A percentile compares a stretch with the other conserved stretches of the same genome.
Evolutionary conservation across 2,329 filamentous ascomycete genomes (phyloP).

Genomic region (Huntiella omanensis): DNA sequence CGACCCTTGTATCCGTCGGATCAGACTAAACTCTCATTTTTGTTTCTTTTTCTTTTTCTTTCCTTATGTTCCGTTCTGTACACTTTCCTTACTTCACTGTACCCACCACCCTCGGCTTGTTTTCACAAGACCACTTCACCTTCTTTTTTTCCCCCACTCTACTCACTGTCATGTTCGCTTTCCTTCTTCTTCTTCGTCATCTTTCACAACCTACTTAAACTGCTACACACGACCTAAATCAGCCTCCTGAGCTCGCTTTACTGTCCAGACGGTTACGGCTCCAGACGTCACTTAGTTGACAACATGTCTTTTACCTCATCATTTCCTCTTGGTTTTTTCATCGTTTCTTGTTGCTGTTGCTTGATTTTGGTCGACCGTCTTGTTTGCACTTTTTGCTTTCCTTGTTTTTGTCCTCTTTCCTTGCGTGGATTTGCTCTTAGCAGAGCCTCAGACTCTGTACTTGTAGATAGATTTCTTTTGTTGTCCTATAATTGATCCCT

Average conservation of each 20-base stretch:
- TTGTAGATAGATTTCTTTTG: background rate
- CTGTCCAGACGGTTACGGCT: background rate
- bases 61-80: background rate
- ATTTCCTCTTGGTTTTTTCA: slow-evolving; percentile 1
- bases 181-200: background rate
- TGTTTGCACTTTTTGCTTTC: background rate
- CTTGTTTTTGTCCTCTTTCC: background rate
- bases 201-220: background rate
- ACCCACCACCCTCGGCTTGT: too few relatives aligned
- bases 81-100: background rate
- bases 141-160: background rate
- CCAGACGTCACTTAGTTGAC: background rate
- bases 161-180: background rate
- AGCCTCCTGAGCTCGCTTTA: too few relatives aligned
- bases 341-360: slow-evolving; percentile 2
- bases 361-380: background rate
- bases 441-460: background rate
- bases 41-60: background rate
- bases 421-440: background rate
- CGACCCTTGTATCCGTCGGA: too few relatives aligned
- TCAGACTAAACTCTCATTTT: background rate
- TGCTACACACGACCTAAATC: background rate
- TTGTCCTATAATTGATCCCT: slow-evolving; percentile 2
- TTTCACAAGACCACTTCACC: background rate
- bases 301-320: background rate